A percentile compares a stretch with the other conserved stretches of the same genome.
Evolutionary conservation across 768 basidiomycete genomes (phyloP).

Genomic region (Russula ochroleuca): DNA sequence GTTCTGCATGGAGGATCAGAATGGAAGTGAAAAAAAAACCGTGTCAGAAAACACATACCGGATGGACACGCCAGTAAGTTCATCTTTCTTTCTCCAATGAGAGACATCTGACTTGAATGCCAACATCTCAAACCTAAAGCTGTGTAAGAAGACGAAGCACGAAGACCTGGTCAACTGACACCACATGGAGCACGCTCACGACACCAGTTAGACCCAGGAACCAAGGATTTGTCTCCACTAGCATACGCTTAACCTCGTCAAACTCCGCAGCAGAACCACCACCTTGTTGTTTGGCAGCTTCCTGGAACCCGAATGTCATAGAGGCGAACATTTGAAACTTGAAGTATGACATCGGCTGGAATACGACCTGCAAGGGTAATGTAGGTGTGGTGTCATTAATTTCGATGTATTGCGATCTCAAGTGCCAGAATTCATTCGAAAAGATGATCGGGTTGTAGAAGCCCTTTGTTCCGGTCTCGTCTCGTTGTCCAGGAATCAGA

Average conservation of each 20-base stretch:
- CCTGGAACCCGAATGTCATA: constrained; percentile 82
- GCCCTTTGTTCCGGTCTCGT: constrained; percentile 59
- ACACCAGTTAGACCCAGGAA: constrained; percentile 78
- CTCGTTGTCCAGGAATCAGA: constrained; percentile 55
- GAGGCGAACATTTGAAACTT: constrained; percentile 86
- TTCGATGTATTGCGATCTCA: constrained; percentile 75
- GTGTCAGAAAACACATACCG: constrained; percentile 46
- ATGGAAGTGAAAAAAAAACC: constrained; percentile 2
- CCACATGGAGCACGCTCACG: constrained; percentile 82
- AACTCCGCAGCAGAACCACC: constrained; percentile 62
- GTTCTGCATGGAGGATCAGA: constrained; percentile 13
- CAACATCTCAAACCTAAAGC: constrained; percentile 80
- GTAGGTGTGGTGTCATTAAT: constrained; percentile 78
- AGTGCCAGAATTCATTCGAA: constrained; percentile 94
- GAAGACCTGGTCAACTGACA: constrained; percentile 48
- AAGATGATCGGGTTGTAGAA: constrained; percentile 86
- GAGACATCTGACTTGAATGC: constrained; percentile 94
- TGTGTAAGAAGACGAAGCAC: constrained; percentile 21
- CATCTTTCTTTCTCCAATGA: constrained; percentile 93
- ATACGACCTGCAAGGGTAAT: constrained; percentile 75
- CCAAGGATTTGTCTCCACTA: constrained; percentile 84
- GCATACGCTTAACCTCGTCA: constrained; percentile 94
- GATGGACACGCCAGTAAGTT: constrained; percentile 92
- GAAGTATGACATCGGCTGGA: constrained; percentile 80
- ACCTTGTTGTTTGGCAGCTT: constrained; percentile 75